Percentiles rank a stretch among this genome's conserved stretches.
These are phyloP conservation scores for Metarhizium album DNA, from an alignment of 2,329 filamentous ascomycete genomes.

Conservation along the genomic window DNA sequence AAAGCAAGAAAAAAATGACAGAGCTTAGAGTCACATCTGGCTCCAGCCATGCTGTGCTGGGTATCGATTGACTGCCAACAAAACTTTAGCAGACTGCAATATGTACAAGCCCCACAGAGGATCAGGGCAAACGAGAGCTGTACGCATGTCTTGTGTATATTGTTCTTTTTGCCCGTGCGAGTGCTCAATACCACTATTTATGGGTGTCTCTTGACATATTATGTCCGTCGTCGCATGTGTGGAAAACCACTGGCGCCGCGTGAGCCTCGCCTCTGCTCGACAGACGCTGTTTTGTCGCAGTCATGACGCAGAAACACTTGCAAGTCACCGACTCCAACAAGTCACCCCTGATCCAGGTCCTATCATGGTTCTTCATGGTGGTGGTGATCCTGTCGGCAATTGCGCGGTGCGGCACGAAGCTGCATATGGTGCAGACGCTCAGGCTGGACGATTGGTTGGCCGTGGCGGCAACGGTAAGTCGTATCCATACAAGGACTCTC, in stretches of 20 bases:
- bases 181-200: background rate
- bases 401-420: slow-evolving; percentile 17
- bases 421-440: slow-evolving; percentile 19
- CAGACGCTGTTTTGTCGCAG: background rate
- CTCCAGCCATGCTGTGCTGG: no score
- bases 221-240: background rate
- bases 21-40: no score
- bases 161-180: no score
- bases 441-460: slow-evolving; percentile 16
- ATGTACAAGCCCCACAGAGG: no score
- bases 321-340: slow-evolving; percentile 19
- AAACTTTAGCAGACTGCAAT: no score
- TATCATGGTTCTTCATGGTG: slow-evolving; percentile 19
- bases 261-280: background rate
- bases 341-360: slow-evolving; percentile 18
- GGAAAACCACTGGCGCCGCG: background rate
- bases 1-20: no score
- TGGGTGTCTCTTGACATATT: background rate
- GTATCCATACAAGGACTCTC: background rate
- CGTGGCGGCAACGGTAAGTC: slow-evolving; percentile 16
- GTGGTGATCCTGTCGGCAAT: slow-evolving; percentile 15
- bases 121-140: no score
- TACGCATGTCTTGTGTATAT: no score
- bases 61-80: no score
- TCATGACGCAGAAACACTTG: slow-evolving; percentile 8